Evolutionary conservation across 768 basidiomycete genomes (phyloP).

Genomic region (Russula vinacea): DNA sequence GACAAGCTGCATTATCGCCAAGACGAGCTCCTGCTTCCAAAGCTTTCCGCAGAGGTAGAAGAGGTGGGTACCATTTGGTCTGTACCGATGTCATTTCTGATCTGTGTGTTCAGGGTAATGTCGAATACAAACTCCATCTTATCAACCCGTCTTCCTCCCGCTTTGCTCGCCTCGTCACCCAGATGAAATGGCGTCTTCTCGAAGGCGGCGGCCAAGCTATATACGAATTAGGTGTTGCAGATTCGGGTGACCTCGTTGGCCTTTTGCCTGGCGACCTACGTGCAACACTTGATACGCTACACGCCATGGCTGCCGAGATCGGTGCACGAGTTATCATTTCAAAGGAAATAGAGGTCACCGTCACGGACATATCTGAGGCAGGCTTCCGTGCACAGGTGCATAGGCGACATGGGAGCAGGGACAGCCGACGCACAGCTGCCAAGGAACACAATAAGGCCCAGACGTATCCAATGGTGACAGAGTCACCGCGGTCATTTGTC

Average conservation of each 20-base stretch:
- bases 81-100: not conserved
- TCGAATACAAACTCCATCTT: constrained; percentile 93
- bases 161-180: constrained; percentile 83
- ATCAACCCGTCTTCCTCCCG: constrained; percentile 72
- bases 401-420: constrained; percentile 34
- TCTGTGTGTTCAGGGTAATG: constrained; percentile 57
- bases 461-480: not conserved
- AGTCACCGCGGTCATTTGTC: constrained; percentile 18
- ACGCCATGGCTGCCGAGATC: constrained; percentile 92
- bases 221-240: constrained; percentile 66
- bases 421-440: constrained; percentile 5
- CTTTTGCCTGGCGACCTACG: constrained; percentile 71
- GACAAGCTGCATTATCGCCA: constrained; percentile 34
- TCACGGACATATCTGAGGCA: constrained; percentile 41
- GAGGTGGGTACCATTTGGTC: constrained; percentile 39
- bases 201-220: constrained; percentile 55
- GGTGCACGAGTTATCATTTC: constrained; percentile 90
- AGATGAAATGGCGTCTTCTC: constrained; percentile 86
- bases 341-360: constrained; percentile 77
- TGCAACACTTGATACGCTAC: constrained; percentile 78
- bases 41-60: constrained; percentile 74
- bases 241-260: constrained; percentile 84
- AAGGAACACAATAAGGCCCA: not conserved
- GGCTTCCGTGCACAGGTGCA: constrained; percentile 39
- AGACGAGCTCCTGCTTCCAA: constrained; percentile 45